A percentile compares a stretch with the other conserved stretches of the same genome.
Evolutionary conservation across 768 basidiomycete genomes (phyloP).

Genomic region (Psilocybe tampanensis): DNA sequence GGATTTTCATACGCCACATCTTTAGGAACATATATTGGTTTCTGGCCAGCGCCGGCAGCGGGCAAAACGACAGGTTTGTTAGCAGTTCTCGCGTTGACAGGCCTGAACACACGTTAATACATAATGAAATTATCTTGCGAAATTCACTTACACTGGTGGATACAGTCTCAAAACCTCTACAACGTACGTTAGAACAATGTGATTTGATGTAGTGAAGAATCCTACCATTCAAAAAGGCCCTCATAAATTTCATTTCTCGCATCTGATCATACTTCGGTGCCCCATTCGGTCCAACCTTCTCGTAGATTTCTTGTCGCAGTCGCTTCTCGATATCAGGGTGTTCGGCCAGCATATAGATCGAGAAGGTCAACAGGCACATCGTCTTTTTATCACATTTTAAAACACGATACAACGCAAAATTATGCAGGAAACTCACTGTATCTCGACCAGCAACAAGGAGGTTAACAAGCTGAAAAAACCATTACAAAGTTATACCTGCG

Average conservation of each 20-base stretch:
- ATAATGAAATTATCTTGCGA: conserved; percentile 28
- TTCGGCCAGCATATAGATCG: conserved; percentile 44
- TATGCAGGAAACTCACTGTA: conserved; percentile 34
- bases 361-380: conserved; percentile 42
- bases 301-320: conserved; percentile 43
- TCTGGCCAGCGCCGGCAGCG: conserved; percentile 13
- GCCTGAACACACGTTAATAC: conserved; percentile 19
- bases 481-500: background rate
- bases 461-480: conserved; percentile 35
- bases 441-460: conserved; percentile 59
- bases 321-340: conserved; percentile 39
- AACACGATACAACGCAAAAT: background rate
- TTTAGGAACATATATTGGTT: conserved; percentile 26
- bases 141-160: conserved; percentile 30
- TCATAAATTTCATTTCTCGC: conserved; percentile 43
- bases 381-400: conserved; percentile 27
- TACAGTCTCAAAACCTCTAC: conserved; percentile 46
- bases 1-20: conserved; percentile 40
- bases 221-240: conserved; percentile 35
- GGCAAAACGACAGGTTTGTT: conserved; percentile 17
- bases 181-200: background rate
- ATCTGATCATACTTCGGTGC: conserved; percentile 47
- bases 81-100: conserved; percentile 5
- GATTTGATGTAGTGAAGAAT: background rate
- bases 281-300: conserved; percentile 34